Conservation (phyloP, 371 early-diverging fungal species). For the Coemansia sp. region DNA sequence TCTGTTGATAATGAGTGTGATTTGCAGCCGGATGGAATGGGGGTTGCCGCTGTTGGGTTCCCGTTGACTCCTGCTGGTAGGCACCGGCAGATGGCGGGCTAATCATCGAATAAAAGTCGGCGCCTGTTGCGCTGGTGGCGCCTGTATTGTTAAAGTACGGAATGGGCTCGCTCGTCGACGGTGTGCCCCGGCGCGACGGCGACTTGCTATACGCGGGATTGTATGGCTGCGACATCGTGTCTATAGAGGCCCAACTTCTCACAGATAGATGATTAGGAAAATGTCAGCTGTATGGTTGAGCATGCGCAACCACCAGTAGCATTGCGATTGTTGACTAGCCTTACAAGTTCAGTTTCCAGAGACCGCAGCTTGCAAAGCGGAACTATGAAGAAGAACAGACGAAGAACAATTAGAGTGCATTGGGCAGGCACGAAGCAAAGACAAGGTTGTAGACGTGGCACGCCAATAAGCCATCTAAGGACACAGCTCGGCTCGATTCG, state of each 20-base stretch:
- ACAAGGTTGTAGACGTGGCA: constrained; percentile 1
- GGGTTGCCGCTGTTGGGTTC: constrained; percentile 7
- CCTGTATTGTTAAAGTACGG: constrained; percentile 27
- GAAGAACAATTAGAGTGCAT: too few relatives aligned
- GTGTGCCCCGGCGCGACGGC: constrained; percentile 44
- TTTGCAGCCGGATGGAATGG: not conserved
- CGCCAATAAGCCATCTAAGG: not conserved
- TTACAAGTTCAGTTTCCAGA: not conserved
- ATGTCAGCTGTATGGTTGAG: not conserved
- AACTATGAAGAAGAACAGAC: too few relatives aligned
- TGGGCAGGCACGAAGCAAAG: too few relatives aligned
- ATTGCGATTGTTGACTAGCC: not conserved
- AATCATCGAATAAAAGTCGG: constrained; percentile 19
- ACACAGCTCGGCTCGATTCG: constrained; percentile 2
- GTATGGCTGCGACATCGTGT: constrained; percentile 8
- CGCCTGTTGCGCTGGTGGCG: not conserved
- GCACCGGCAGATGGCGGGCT: not conserved
- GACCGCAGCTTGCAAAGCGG: too few relatives aligned
- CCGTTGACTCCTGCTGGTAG: not conserved
- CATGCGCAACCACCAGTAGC: too few relatives aligned
- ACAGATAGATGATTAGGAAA: not conserved
- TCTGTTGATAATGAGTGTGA: constrained; percentile 12
- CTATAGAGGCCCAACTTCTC: not conserved
- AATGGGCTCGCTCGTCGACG: constrained; percentile 37
- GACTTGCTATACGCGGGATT: not conserved